These are phyloP conservation scores for Trichosporon sp. DNA, from an alignment of 1,284 basidiomycete species.

Conservation along the genomic window DNA sequence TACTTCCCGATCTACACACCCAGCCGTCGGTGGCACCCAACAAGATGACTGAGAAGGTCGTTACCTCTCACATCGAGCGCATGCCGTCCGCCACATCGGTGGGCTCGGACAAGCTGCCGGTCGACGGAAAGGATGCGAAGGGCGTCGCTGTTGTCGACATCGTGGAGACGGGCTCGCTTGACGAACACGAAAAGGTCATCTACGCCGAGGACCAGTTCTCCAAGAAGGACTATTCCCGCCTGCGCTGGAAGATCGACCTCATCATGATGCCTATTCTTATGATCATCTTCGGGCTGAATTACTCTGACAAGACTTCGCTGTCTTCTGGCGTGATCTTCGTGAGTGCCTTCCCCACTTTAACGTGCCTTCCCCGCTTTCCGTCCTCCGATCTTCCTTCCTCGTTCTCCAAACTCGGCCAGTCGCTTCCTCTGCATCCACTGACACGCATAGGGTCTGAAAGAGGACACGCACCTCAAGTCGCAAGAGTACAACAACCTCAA, in stretches of 20 bases:
- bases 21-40: neutral
- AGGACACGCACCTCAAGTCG: constrained; percentile 30
- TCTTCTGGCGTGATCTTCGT: constrained; percentile 20
- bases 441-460: neutral
- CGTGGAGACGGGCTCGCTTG: neutral
- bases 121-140: neutral
- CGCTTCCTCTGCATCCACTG: neutral
- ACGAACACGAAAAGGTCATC: constrained; percentile 15
- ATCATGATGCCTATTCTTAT: constrained; percentile 17
- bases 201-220: constrained; percentile 17
- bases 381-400: no score
- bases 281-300: constrained; percentile 17
- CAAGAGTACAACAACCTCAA: constrained; percentile 29
- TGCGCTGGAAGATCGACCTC: constrained; percentile 17
- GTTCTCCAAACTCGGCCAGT: no score
- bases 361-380: no score
- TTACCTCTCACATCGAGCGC: neutral
- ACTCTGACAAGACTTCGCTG: constrained; percentile 15
- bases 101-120: neutral
- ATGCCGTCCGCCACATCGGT: neutral
- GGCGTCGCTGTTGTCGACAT: neutral
- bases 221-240: constrained; percentile 10
- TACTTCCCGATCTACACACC: neutral
- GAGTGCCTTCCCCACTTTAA: constrained; percentile 18
- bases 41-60: neutral